A percentile compares a stretch with the other conserved stretches of the same genome.
These are phyloP conservation scores for Microbotryum silenes-acaulis DNA, from an alignment of 1,284 basidiomycete species.

Conservation along the genomic window DNA sequence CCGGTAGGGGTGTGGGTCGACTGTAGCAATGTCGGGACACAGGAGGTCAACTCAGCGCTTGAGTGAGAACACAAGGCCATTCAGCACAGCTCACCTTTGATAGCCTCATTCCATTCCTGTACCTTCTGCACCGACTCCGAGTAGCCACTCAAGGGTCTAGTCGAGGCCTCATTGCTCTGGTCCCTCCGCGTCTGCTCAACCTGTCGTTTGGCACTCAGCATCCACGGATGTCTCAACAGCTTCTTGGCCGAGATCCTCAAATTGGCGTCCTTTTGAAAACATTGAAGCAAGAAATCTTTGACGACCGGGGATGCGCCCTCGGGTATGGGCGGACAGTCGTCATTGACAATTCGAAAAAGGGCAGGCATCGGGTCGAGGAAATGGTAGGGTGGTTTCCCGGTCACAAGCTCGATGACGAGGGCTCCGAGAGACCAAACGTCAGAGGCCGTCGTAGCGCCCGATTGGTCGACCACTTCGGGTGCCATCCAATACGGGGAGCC, in stretches of 20 bases:
- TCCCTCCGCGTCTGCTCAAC: constrained; percentile 44
- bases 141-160: constrained; percentile 44
- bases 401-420: constrained; percentile 89
- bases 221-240: constrained; percentile 89
- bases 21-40: too few relatives aligned
- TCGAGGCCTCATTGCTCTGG: not conserved
- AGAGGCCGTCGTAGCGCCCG: constrained; percentile 89
- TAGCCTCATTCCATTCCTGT: constrained; percentile 95
- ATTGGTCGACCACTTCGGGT: constrained; percentile 94
- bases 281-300: constrained; percentile 92
- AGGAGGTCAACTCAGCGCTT: too few relatives aligned
- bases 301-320: constrained; percentile 79
- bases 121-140: constrained; percentile 91
- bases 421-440: constrained; percentile 97
- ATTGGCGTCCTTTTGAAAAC: constrained; percentile 96
- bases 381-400: constrained; percentile 93
- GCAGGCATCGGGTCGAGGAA: constrained; percentile 96
- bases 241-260: constrained; percentile 89
- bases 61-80: too few relatives aligned
- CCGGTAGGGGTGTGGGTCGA: too few relatives aligned
- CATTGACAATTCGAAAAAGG: constrained; percentile 93
- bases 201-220: constrained; percentile 70
- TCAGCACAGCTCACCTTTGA: constrained; percentile 42
- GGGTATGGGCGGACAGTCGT: constrained; percentile 90
- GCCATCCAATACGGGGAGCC: constrained; percentile 99